phyloP scores from a whole-genome alignment of 495 filamentous ascomycete genomes.

The Bacidia rubella region DNA sequence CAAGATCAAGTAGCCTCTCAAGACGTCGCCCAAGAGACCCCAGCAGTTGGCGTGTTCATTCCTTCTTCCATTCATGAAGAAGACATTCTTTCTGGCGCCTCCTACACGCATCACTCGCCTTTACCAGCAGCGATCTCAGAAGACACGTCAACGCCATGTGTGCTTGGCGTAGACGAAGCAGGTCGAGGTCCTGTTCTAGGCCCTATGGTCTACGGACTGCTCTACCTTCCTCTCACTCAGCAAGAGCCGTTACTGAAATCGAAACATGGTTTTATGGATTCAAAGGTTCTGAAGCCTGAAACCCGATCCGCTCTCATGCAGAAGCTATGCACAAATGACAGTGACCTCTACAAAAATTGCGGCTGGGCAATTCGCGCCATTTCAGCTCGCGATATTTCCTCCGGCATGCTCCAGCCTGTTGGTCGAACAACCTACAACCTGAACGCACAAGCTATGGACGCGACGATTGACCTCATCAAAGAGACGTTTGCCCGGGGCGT shows the following conservation, averaged over 20 bases:
- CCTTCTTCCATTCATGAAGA: slow-evolving; percentile 59
- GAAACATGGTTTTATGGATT: slow-evolving; percentile 80
- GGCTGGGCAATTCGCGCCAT: slow-evolving; percentile 73
- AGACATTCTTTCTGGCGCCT: slow-evolving; percentile 52
- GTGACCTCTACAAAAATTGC: slow-evolving; percentile 54
- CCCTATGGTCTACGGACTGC: slow-evolving; percentile 63
- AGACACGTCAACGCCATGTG: slow-evolving; percentile 34
- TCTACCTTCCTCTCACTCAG: slow-evolving; percentile 60
- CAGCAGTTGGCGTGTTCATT: slow-evolving; percentile 50
- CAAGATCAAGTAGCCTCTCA: slow-evolving; percentile 6
- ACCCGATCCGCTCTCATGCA: slow-evolving; percentile 66
- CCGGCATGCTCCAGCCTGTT: slow-evolving; percentile 60
- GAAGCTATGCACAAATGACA: slow-evolving; percentile 48
- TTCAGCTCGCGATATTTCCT: slow-evolving; percentile 70
- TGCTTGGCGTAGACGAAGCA: slow-evolving; percentile 89
- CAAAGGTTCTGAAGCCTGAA: slow-evolving; percentile 66
- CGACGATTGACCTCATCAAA: slow-evolving; percentile 72
- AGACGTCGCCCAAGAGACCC: slow-evolving; percentile 39
- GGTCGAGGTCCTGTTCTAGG: slow-evolving; percentile 86
- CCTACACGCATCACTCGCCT: slow-evolving; percentile 75
- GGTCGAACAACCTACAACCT: slow-evolving; percentile 58
- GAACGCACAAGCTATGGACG: slow-evolving; percentile 96
- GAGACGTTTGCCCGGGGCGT: slow-evolving; percentile 61
- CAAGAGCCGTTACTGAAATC: slow-evolving; percentile 59
- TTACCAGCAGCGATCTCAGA: slow-evolving; percentile 40